Evolutionary conservation across 768 basidiomycete species (phyloP).

Genomic region (Hericium coralloides): DNA sequence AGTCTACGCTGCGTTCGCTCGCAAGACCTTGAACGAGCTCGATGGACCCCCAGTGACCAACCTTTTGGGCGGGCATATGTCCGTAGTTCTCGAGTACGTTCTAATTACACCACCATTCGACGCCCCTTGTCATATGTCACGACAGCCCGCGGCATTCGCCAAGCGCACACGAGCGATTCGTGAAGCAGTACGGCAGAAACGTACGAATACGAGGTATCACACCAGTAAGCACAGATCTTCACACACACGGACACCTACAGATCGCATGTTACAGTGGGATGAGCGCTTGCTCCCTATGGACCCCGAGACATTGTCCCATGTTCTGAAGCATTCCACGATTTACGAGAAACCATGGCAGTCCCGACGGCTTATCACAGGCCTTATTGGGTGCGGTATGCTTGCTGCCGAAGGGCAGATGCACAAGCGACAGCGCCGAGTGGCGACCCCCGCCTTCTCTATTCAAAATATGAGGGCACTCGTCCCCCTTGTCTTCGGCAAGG

Average conservation of each 20-base stretch:
- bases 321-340: constrained; percentile 60
- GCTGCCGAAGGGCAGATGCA: constrained; percentile 72
- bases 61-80: constrained; percentile 6
- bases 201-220: constrained; percentile 60
- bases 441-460: constrained; percentile 71
- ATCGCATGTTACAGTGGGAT: constrained; percentile 46
- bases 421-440: constrained; percentile 71
- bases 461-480: constrained; percentile 66
- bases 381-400: constrained; percentile 81
- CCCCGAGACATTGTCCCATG: constrained; percentile 61
- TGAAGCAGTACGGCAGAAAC: constrained; percentile 56
- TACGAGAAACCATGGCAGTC: constrained; percentile 86
- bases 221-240: constrained; percentile 41
- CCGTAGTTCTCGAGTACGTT: constrained; percentile 2
- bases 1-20: neutral
- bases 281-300: constrained; percentile 76
- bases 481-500: constrained; percentile 66
- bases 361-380: constrained; percentile 58
- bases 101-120: neutral
- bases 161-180: constrained; percentile 27
- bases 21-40: neutral
- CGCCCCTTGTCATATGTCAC: neutral
- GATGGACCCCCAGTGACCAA: constrained; percentile 2
- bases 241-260: no score
- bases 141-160: constrained; percentile 8